phyloP scores from a whole-genome alignment of 192 early-diverging fungal species.

The Thoreauomyces humboldtii region DNA sequence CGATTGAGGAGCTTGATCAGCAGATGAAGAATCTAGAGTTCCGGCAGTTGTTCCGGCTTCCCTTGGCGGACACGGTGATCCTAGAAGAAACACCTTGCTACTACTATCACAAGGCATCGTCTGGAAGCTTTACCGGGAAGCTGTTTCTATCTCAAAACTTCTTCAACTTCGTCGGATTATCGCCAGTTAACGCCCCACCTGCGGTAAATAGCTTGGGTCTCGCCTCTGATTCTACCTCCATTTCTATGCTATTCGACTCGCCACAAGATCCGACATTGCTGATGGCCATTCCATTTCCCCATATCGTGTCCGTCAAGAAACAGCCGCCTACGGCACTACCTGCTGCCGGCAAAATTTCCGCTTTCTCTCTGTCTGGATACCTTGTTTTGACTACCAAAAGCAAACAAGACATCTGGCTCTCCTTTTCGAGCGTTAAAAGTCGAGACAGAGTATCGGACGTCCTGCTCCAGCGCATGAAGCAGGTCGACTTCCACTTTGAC shows the following conservation, averaged over 20 bases:
- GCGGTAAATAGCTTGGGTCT: background rate
- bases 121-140: slow-evolving; percentile 32
- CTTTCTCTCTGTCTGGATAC: slow-evolving; percentile 45
- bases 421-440: slow-evolving; percentile 36
- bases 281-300: slow-evolving; percentile 44
- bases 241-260: slow-evolving; percentile 45
- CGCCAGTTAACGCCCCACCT: slow-evolving; percentile 9
- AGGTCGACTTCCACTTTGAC: slow-evolving; percentile 49
- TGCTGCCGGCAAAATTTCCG: slow-evolving; percentile 30
- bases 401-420: slow-evolving; percentile 42
- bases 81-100: slow-evolving; percentile 44
- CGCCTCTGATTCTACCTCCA: slow-evolving; percentile 5
- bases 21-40: slow-evolving; percentile 53
- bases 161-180: slow-evolving; percentile 40
- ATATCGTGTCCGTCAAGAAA: slow-evolving; percentile 50
- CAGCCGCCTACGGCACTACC: slow-evolving; percentile 45
- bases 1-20: slow-evolving; percentile 39
- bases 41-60: slow-evolving; percentile 44
- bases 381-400: slow-evolving; percentile 46
- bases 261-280: slow-evolving; percentile 32
- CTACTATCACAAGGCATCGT: slow-evolving; percentile 34
- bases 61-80: slow-evolving; percentile 43
- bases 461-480: slow-evolving; percentile 41
- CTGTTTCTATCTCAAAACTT: slow-evolving; percentile 52
- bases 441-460: slow-evolving; percentile 40